Evolutionary conservation across 2,329 filamentous ascomycete genomes (phyloP).

Genomic region (Arthrobotrys entomopaga): DNA sequence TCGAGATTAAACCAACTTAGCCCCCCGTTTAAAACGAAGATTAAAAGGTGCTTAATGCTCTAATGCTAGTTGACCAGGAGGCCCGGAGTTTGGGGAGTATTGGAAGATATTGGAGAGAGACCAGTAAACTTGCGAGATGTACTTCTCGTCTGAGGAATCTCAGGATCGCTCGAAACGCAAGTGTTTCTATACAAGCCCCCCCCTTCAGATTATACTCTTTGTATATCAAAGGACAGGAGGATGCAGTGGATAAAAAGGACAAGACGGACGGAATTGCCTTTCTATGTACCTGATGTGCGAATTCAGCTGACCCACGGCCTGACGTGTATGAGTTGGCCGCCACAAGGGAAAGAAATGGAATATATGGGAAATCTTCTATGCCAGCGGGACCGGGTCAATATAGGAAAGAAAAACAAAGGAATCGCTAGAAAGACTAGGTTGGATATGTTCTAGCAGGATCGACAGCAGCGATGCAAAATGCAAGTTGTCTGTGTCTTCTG

Average conservation of each 20-base stretch:
- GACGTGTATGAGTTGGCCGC: constrained; percentile 55
- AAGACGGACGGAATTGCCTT: constrained; percentile 13
- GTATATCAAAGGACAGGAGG: constrained; percentile 32
- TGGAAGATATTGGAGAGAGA: constrained; percentile 21
- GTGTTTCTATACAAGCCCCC: constrained; percentile 48
- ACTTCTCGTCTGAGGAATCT: constrained; percentile 49
- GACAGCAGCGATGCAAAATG: constrained; percentile 54
- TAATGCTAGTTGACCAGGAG: constrained; percentile 30
- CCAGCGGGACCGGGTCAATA: constrained; percentile 50
- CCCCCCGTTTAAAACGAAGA: constrained; percentile 53
- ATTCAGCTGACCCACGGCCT: constrained; percentile 54
- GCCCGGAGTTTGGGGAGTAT: constrained; percentile 34
- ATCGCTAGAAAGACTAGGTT: constrained; percentile 17
- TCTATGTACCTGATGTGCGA: constrained; percentile 44
- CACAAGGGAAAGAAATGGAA: constrained; percentile 40
- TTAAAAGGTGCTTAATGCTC: constrained; percentile 44
- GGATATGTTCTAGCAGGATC: constrained; percentile 41
- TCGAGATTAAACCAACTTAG: constrained; percentile 53
- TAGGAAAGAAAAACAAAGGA: constrained; percentile 18
- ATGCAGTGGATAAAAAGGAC: constrained; percentile 6
- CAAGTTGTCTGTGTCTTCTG: constrained; percentile 39
- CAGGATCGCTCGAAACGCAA: constrained; percentile 53
- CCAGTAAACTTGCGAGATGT: constrained; percentile 50
- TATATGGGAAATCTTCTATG: constrained; percentile 18
- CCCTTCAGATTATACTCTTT: constrained; percentile 37